phyloP scores from a whole-genome alignment of 2,329 filamentous ascomycete species.

The Magnaporthales sp. region DNA sequence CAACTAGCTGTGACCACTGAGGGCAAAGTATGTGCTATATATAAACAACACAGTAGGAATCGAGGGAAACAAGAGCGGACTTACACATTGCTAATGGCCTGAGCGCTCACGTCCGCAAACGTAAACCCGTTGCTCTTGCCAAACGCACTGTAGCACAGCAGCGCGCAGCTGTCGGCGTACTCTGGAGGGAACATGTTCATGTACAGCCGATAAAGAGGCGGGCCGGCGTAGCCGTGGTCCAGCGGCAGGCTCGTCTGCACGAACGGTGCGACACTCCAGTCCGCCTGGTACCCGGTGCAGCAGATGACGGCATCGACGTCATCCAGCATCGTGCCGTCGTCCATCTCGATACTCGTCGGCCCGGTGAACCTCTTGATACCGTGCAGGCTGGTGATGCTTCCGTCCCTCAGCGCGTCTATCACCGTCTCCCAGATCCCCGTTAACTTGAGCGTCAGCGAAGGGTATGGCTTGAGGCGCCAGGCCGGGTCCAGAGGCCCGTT shows the following conservation, averaged over 20 bases:
- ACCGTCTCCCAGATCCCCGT: conserved; percentile 18
- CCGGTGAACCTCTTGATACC: conserved; percentile 19
- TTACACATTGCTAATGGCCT: conserved; percentile 31
- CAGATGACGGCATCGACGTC: conserved; percentile 23
- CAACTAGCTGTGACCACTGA: background rate
- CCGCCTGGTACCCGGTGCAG: conserved; percentile 24
- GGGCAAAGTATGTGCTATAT: background rate
- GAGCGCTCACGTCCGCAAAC: conserved; percentile 32
- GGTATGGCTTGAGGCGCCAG: conserved; percentile 21
- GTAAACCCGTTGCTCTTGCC: conserved; percentile 26
- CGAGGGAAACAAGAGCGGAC: background rate
- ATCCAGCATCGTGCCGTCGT: conserved; percentile 17
- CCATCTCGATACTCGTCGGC: conserved; percentile 17
- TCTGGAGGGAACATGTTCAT: conserved; percentile 34
- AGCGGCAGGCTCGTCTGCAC: conserved; percentile 18
- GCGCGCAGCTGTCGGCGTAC: conserved; percentile 32
- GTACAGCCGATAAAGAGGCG: conserved; percentile 27
- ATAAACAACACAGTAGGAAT: background rate
- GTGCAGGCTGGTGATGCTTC: conserved; percentile 17
- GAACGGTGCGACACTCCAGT: conserved; percentile 19
- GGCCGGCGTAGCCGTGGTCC: conserved; percentile 17
- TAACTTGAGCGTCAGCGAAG: conserved; percentile 15
- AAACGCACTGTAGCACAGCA: conserved; percentile 28
- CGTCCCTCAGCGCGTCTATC: conserved; percentile 16
- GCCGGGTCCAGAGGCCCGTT: conserved; percentile 19